Evolutionary conservation across 495 filamentous ascomycete genomes (phyloP), one percentile per base, ranked within the genome.

Genomic region (Glarea lozoyensis): DNA sequence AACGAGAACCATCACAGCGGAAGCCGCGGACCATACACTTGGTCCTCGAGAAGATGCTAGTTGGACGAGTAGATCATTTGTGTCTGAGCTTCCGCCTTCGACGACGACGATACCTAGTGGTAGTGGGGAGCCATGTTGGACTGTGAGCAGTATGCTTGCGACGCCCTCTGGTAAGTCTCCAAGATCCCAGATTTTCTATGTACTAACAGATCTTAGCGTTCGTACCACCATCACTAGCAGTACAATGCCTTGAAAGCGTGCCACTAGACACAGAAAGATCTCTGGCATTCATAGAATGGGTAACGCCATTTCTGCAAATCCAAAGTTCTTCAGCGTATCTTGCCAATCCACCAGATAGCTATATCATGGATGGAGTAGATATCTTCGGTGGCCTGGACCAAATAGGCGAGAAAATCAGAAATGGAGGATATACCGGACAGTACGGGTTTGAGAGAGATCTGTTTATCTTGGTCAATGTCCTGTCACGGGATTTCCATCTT

Each of bases 391-490:
- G 52, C 1, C 29, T 58, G 5, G 34, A 55, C 16, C 42, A 49
- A 19, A 55, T 58, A 6, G 16, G 41, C 4, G 41, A 33, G 10
- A 58, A 58, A 10, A 43, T 58, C 11, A 4, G 16, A 5, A 37
- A 29, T 12, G 46, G 40, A 2, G 25, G 30, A n/a, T 58, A 58
- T 30, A 38, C 42, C 4, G 49, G 52, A 40, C 48, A 58, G 31
- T 55, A 42, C 37, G 52, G 45, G 12, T 58, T 58, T 23, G 55
- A 58, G 37, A 39, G 27, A 18, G 52, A 52, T 42, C 43, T 58
- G 48, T 48, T 3, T 43, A 55, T 36, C 45, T 52, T 46, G 52
- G 50, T 11, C 52, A 58, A 40, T 22, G 49, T 29, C 52, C 55
- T 1, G 55, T 54, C 43, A 52, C 49, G 37, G 7, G 17, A 39